Base-by-base conservation (phyloP, 2,329 filamentous ascomycete genomes). In the Fusarium phyllophilum region DNA sequence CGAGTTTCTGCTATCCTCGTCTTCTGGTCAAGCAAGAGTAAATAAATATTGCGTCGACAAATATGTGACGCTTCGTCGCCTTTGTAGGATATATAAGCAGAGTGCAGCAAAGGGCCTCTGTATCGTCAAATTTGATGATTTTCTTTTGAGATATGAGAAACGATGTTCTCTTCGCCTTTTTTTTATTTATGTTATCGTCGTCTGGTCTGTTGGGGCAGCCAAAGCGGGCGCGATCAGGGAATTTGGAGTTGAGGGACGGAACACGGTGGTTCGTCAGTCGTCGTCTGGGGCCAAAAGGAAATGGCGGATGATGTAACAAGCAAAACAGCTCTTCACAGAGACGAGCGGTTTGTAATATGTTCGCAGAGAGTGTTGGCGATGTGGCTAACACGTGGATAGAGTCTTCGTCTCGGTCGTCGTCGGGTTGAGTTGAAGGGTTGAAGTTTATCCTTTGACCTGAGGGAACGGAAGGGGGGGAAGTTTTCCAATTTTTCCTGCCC, bases 361-460 rank as follows among this genome's bases (percentile, higher is more conserved):
- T 78, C 64, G 68, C 62, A 75, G 68, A 66, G 56, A 36, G 76
- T 77, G 75, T 78, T 44, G 54, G 66, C 74, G 76, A 68, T 75
- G 65, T 26, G 66, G 75, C 75, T 68, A 77, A 78, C 76, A 78
- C 76, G 62, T 66, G 34, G 29, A 46, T 68, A 42, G 41, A 70
- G 41, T 66, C 59, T 77, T 76, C 67, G 74, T 76, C 72, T 75
- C 65, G 74, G 72, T 77, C 75, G 76, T 78, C 75, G 69, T 76
- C 68, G 66, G 66, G 73, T 78, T 76, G 72, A 77, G 76, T 75
- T 75, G 75, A 69, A 77, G 75, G 73, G 75, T 77, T 72, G 75
- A 77, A 77, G 75, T 74, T 75, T 75, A 70, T 72, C 56, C 44
- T 42, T 44, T 33, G 51, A 18, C 20, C 51, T 54, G 51, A 39